Evolutionary conservation across 2,329 filamentous ascomycete genomes (phyloP).

Genomic region (Pestalotiopsis sp.): DNA sequence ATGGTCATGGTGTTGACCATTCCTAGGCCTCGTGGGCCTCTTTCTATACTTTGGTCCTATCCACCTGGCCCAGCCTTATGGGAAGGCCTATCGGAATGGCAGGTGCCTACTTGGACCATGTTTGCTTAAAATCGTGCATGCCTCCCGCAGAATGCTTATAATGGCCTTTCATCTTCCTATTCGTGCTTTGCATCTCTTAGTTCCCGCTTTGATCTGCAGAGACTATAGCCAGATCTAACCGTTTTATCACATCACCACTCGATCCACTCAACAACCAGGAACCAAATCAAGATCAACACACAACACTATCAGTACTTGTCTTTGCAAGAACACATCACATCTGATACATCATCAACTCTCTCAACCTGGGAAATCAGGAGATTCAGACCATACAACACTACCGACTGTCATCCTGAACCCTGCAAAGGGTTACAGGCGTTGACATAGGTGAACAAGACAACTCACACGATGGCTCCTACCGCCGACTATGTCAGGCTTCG

Average conservation of each 20-base stretch:
- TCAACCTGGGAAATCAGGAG: neutral
- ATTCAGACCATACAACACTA: neutral
- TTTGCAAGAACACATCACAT: neutral
- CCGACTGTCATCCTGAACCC: neutral
- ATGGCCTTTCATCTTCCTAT: constrained; percentile 13
- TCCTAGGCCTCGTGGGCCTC: neutral
- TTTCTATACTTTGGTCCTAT: constrained; percentile 5
- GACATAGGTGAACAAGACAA: neutral
- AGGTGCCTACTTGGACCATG: constrained; percentile 5
- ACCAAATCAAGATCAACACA: neutral
- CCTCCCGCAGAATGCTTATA: constrained; percentile 7
- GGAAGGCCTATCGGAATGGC: constrained; percentile 11
- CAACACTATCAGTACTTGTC: neutral
- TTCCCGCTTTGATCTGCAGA: constrained; percentile 9
- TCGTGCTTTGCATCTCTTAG: constrained; percentile 12
- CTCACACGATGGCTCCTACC: constrained; percentile 7
- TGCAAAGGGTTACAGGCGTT: neutral
- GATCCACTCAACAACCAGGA: neutral
- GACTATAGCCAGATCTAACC: neutral
- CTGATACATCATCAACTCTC: neutral
- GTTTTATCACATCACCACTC: neutral
- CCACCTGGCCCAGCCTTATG: constrained; percentile 10
- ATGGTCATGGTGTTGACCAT: neutral
- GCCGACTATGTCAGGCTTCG: constrained; percentile 19
- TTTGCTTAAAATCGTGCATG: constrained; percentile 11